Base-by-base conservation (phyloP, 768 basidiomycete genomes). In the Calvatia gigantea region DNA sequence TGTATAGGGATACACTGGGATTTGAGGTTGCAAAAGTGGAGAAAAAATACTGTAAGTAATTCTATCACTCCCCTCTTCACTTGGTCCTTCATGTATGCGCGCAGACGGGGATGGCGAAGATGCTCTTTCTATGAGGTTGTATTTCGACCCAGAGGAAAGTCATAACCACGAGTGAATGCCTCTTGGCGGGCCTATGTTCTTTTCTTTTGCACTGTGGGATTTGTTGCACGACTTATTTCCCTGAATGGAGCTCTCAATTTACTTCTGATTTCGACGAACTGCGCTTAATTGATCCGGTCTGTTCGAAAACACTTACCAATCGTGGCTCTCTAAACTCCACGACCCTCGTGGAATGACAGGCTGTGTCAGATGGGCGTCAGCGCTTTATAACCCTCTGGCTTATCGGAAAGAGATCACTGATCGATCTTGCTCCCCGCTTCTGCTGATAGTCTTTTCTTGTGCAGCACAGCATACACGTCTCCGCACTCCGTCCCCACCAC, bases 1-100 rank as follows among this genome's bases (percentile, higher is more conserved):
- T 98, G 51, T 98, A 98, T 69, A 81, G 84, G 45, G 94, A 96
- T 64, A 86, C 91, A 1, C 74, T 98, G 5, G 94, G 94, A 2
- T 98, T 98, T 71, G 81, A 86, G 19, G 88, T 96, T 4, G 85
- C 85, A 38, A 84, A 83, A 46, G 82, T 96, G 37, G 95, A 97
- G 68, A 86, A 90, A 69, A 86, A 83, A 60, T 98, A 98, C 63
- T 98, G 94, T 96, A 64, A 69, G 89, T 83, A 21, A 28, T 11
- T 19, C 14, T 29, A 11, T 8, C 28, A 41, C 35, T 21, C 25
- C 21, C 6, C 55, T 19, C 33, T 21, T 35, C 15, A 23, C 32
- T 17, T 9, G 7, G 17, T 44, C n/a, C 50, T 54, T 25, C 37
- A 41, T 31, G 31, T 21, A n/a, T 39, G 28, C 25, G 15, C 45